Evolutionary conservation across 2,329 filamentous ascomycete genomes (phyloP).

Genomic region (Cercospora zeae-maydis): DNA sequence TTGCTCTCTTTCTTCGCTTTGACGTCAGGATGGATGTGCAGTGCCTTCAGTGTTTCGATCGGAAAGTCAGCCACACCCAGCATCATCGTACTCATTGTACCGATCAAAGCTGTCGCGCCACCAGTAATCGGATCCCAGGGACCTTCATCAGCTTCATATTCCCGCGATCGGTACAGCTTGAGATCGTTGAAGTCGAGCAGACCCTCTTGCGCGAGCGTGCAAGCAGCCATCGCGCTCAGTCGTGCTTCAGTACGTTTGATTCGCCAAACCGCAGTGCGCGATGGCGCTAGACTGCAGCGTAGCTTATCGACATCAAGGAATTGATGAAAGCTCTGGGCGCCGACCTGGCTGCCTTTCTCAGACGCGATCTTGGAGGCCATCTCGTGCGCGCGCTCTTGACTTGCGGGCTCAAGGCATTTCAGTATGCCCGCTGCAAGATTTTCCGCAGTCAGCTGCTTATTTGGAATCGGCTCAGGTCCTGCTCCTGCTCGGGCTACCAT

Average conservation of each 20-base stretch:
- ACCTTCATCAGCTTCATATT: slow-evolving; percentile 75
- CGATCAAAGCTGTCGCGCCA: slow-evolving; percentile 71
- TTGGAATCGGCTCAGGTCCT: slow-evolving; percentile 49
- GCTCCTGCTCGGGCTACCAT: slow-evolving; percentile 51
- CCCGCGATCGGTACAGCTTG: slow-evolving; percentile 61
- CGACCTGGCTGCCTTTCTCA: slow-evolving; percentile 43
- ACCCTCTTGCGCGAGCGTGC: slow-evolving; percentile 62
- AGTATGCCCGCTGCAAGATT: slow-evolving; percentile 47
- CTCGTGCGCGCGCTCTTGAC: slow-evolving; percentile 37
- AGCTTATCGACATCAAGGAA: slow-evolving; percentile 61
- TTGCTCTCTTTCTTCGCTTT: slow-evolving; percentile 26
- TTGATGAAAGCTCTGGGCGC: slow-evolving; percentile 47
- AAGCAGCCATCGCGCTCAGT: slow-evolving; percentile 69
- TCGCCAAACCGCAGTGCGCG: slow-evolving; percentile 69
- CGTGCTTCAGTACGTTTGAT: slow-evolving; percentile 63
- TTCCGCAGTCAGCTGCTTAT: slow-evolving; percentile 44
- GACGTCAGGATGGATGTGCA: slow-evolving; percentile 42
- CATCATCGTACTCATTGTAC: slow-evolving; percentile 74
- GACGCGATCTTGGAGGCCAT: slow-evolving; percentile 42
- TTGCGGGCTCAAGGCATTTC: slow-evolving; percentile 42
- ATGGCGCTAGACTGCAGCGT: slow-evolving; percentile 66
- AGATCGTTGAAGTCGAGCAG: slow-evolving; percentile 66
- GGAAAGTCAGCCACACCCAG: slow-evolving; percentile 77
- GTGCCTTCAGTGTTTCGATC: slow-evolving; percentile 51
- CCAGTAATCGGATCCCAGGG: slow-evolving; percentile 77